phyloP scores from a whole-genome alignment of 2,329 filamentous ascomycete species.

The Talaromyces pinophilus region DNA sequence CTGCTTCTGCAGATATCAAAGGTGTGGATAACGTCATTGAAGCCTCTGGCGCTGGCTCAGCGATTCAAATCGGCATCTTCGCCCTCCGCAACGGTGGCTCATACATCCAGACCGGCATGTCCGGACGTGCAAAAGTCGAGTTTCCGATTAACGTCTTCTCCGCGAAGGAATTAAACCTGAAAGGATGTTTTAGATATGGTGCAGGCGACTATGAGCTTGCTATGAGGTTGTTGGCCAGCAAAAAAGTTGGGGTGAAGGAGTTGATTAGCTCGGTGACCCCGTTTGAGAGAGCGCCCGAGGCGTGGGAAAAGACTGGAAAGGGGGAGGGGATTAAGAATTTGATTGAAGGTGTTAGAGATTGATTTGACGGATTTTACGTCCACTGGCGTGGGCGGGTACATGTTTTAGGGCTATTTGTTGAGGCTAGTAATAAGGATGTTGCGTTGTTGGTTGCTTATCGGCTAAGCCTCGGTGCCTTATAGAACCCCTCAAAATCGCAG shows the following conservation, averaged over 20 bases:
- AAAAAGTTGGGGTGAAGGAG: slow-evolving; percentile 32
- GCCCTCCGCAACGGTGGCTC: slow-evolving; percentile 34
- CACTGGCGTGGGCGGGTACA: neutral
- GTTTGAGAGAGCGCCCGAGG: slow-evolving; percentile 33
- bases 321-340: slow-evolving; percentile 1
- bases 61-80: slow-evolving; percentile 50
- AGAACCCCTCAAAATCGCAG: neutral
- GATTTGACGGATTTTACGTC: neutral
- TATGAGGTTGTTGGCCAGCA: slow-evolving; percentile 39
- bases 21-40: slow-evolving; percentile 43
- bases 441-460: neutral
- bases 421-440: neutral
- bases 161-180: slow-evolving; percentile 39
- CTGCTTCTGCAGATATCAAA: neutral
- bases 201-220: slow-evolving; percentile 40
- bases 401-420: neutral
- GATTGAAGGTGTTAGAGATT: neutral
- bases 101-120: slow-evolving; percentile 40
- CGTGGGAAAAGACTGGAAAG: slow-evolving; percentile 30
- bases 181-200: slow-evolving; percentile 38
- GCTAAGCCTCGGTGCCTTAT: neutral
- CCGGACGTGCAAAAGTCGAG: slow-evolving; percentile 38
- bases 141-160: slow-evolving; percentile 41
- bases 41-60: slow-evolving; percentile 47
- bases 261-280: slow-evolving; percentile 33